Base-by-base conservation (phyloP, 2,329 filamentous ascomycete species). In the Ceratocystis diversiconidia region DNA sequence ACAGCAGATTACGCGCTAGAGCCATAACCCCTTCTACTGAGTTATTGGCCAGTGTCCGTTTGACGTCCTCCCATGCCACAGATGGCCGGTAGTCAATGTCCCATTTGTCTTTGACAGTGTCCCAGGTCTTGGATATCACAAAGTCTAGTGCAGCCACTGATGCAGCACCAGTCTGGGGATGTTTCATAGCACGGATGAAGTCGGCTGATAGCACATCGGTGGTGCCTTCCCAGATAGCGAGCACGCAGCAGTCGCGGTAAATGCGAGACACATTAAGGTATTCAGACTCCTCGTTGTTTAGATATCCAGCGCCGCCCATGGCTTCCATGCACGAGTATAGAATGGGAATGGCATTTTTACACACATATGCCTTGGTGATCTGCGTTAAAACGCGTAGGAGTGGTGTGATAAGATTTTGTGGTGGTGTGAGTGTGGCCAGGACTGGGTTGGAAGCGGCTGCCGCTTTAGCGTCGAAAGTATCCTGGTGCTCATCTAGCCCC, bases 161-260 rank as follows among this genome's bases (percentile, higher is more conserved):
- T 8, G 72, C 73, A 10, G 65, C 70, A 3, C 75, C 79, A 1
- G 68, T 72, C 28, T 72, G 72, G 0, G 76, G 72, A 43, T 81
- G 78, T 68, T 80, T 80, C 52, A 82, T 66, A 0, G 78, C 77
- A 22, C 79, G 72, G 15, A 81, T 68, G 17, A 79, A 75, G 67
- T 81, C 80, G 1, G 76, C 77, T 3, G 83, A 82, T 65, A 90
- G 77, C 5, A 90, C 85, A 70, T 89, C 86, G 0, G 86, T 88
- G 0, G 87, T 90, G 0, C 87, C 85, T 73, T 88, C 86, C 85
- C 85, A 88, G 61, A 90, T 89, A 15, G 82, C 79, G 62, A 83
- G 75, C 2, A 89, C 86, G 6, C 75, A 77, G 1, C 80, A 82
- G 70, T 90, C 87, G 6, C 88, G 80, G 70, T 84, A 84, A 0